Evolutionary conservation across 345 rosid species (phyloP).

Genomic region (Dimocarpus longan): DNA sequence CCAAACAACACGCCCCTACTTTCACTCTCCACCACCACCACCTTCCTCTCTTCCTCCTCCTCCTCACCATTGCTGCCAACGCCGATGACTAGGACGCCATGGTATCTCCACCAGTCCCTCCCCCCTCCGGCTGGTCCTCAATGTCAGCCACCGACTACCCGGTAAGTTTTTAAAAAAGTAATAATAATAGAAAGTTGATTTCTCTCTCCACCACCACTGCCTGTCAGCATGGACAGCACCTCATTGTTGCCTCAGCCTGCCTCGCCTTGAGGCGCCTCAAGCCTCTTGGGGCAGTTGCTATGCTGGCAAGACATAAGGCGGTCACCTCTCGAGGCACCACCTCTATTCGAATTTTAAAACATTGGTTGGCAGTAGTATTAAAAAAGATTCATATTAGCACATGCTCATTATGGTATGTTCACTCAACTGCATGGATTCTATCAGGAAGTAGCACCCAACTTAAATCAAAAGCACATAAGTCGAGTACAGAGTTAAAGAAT

Average conservation of each 20-base stretch:
- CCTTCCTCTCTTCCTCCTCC: conserved; percentile 7
- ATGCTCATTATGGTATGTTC: not conserved
- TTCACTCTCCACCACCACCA: conserved; percentile 22
- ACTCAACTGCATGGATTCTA: not conserved
- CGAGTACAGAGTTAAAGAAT: not conserved
- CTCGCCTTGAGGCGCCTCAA: no score
- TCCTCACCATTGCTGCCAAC: conserved; percentile 13
- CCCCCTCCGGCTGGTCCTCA: conserved; percentile 61
- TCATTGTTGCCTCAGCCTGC: no score
- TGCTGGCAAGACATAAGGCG: no score
- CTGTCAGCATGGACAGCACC: no score
- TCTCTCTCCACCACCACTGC: no score
- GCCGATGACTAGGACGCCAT: conserved; percentile 61
- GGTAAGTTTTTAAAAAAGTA: no score
- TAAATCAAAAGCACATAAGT: not conserved
- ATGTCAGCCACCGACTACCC: conserved; percentile 22
- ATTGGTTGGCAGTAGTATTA: not conserved
- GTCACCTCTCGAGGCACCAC: no score
- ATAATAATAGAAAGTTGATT: no score
- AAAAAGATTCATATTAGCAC: not conserved
- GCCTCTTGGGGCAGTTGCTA: no score
- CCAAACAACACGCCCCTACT: conserved; percentile 23
- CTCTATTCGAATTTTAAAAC: no score
- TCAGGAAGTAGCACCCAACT: not conserved
- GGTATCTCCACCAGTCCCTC: conserved; percentile 48